Evolutionary conservation across 2,329 filamentous ascomycete species (phyloP), one percentile per base, ranked within the genome.

Genomic region (Byssoonygena ceratinophila): DNA sequence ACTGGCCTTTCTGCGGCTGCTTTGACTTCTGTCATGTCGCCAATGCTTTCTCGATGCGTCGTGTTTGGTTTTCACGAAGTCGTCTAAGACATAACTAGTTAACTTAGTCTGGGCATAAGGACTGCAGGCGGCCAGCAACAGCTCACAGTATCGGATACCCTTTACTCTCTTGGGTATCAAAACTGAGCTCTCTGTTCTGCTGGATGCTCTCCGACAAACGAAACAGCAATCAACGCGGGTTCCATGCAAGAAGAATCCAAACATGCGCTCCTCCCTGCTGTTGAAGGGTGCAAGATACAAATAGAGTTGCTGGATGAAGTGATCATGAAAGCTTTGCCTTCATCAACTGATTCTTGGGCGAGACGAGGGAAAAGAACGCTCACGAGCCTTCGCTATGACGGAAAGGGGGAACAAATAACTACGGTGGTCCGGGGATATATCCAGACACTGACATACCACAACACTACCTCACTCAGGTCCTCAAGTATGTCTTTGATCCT

Each of bases 401-500:
- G 12, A 37, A 49, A 37, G 46, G 46, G 18, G 31, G 29, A n/a
- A 3, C 18, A 34, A 2, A 49, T 49, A 34, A 23, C 34, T 1
- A 39, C 29, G 20, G 46, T 23, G 46, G 36, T 49, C 31, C 9
- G 34, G 34, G 34, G 20, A 37, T 49, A 49, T 37, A 37, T 22
- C 34, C 46, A 49, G 31, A 23, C 29, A n/a, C 29, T 49, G 31
- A 37, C 27, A 37, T 37, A 37, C 16, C 29, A 49, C 4, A 31
- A 5, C 34, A 22, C 22, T 39, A 16, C 46, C 31, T 39, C 46
- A 23, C 27, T 22, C 46, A 25, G 34, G 4, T 20, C 29, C 27
- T 23, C 29, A 39, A 31, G 46, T 48, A 48, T 34, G 29, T 12
- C 27, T 5, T 11, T 29, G 11, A 29, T 11, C 61, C 60, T 39